These are phyloP conservation scores for Udeniomyces megalosporus DNA, from an alignment of 768 basidiomycete genomes.

Conservation along the genomic window DNA sequence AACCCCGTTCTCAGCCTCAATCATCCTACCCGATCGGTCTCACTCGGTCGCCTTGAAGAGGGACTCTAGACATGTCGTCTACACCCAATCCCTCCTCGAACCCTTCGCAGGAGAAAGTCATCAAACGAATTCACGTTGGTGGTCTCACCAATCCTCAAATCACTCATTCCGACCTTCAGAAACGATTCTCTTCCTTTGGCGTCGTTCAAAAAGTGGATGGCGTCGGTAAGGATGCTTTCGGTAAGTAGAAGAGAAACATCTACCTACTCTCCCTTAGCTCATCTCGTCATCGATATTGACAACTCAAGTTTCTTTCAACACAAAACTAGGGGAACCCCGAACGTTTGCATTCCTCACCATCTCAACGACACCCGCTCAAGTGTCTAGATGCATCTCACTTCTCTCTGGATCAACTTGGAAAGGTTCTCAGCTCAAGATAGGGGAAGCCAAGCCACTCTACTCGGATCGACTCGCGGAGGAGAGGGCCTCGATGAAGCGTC, in stretches of 20 bases:
- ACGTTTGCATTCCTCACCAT: conserved; percentile 12
- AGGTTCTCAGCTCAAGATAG: conserved; percentile 5
- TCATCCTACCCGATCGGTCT: no score
- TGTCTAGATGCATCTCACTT: conserved; percentile 5
- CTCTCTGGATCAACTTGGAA: conserved; percentile 16
- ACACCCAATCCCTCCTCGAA: no score
- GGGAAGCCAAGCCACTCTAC: conserved; percentile 7
- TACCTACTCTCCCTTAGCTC: no score
- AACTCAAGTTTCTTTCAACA: not conserved
- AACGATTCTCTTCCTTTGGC: conserved; percentile 11
- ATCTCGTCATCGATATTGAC: not conserved
- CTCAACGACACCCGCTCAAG: conserved; percentile 2
- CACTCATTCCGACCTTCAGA: conserved; percentile 9
- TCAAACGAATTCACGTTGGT: conserved; percentile 9
- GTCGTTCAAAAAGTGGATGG: conserved; percentile 6
- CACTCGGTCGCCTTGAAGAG: no score
- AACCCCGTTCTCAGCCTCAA: no score
- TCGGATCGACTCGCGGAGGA: conserved; percentile 3
- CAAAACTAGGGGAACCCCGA: conserved; percentile 3
- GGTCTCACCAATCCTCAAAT: conserved; percentile 14
- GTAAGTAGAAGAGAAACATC: not conserved
- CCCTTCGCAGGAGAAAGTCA: not conserved
- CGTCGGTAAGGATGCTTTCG: conserved; percentile 13
- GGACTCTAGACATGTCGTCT: no score
- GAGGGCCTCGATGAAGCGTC: conserved; percentile 1